A percentile compares a stretch with the other conserved stretches of the same genome.
Conservation (phyloP, 2,329 filamentous ascomycete species). For the Echinosphaeria canescens region DNA sequence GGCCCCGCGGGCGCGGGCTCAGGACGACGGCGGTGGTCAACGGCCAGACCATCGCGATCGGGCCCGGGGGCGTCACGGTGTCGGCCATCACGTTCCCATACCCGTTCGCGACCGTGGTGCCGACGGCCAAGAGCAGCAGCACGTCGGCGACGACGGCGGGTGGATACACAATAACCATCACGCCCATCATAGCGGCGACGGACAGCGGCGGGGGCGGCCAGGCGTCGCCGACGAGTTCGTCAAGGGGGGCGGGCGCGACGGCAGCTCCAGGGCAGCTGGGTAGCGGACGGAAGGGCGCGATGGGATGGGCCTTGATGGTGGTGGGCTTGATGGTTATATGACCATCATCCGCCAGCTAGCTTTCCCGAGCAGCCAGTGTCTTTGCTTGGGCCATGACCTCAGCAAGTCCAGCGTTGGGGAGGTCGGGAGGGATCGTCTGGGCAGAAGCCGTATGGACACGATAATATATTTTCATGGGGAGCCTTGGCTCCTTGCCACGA, state of each 20-base stretch:
- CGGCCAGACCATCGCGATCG: slow-evolving; percentile 27
- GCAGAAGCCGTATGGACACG: too few species aligned
- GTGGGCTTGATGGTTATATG: too few species aligned
- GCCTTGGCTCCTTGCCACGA: too few species aligned
- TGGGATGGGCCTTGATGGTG: too few species aligned
- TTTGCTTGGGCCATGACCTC: too few species aligned
- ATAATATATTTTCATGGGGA: too few species aligned
- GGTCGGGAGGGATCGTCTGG: too few species aligned
- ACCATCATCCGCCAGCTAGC: too few species aligned
- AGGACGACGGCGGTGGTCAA: slow-evolving; percentile 22
- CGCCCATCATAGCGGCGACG: background rate
- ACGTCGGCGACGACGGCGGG: slow-evolving; percentile 5
- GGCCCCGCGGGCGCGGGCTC: slow-evolving; percentile 10
- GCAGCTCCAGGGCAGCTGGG: too few species aligned
- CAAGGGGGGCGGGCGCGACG: slow-evolving; percentile 3
- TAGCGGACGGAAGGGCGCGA: too few species aligned
- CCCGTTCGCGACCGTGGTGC: slow-evolving; percentile 20
- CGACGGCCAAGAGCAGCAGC: slow-evolving; percentile 13
- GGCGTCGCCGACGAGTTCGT: background rate
- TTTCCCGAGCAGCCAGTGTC: too few species aligned
- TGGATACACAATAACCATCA: background rate
- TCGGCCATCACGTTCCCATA: slow-evolving; percentile 20
- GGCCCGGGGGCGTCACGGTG: slow-evolving; percentile 23
- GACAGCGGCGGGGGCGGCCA: background rate
- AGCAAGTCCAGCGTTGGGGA: too few species aligned